These are phyloP conservation scores for Parachlorella kessleri DNA, from an alignment of 139 green algal species.

Conservation along the genomic window DNA sequence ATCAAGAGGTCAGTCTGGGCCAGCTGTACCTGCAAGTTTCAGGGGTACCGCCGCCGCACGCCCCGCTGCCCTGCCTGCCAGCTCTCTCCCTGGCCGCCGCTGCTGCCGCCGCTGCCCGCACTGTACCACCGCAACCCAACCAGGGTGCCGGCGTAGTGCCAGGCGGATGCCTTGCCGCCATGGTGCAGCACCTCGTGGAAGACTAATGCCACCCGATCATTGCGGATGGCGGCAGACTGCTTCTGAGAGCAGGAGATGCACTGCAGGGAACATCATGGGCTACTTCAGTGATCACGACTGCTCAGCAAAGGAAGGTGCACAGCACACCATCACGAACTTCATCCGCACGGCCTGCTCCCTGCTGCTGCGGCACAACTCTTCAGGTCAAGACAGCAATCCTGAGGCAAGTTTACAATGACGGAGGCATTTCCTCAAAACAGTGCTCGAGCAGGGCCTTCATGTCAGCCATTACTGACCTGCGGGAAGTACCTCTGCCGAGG, in stretches of 20 bases:
- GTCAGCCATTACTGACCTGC: constrained; percentile 36
- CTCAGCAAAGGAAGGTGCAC: too few relatives aligned
- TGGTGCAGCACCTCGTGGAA: constrained; percentile 52
- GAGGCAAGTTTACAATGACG: too few relatives aligned
- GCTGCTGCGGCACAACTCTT: too few relatives aligned
- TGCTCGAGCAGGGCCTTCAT: too few relatives aligned
- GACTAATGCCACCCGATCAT: constrained; percentile 47
- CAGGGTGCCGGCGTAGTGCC: constrained; percentile 55
- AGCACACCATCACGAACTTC: too few relatives aligned
- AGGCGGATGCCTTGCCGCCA: constrained; percentile 34
- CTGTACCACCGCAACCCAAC: constrained; percentile 54
- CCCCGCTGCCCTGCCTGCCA: neutral
- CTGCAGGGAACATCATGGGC: constrained; percentile 67
- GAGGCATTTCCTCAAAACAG: too few relatives aligned
- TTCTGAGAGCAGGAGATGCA: constrained; percentile 60
- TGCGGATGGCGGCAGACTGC: constrained; percentile 59
- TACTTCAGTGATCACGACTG: too few relatives aligned
- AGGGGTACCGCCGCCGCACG: too few relatives aligned
- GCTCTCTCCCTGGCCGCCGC: neutral
- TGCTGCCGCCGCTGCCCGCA: neutral
- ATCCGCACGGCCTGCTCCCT: too few relatives aligned
- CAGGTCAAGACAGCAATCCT: too few relatives aligned
- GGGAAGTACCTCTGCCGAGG: constrained; percentile 40
- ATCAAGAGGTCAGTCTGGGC: too few relatives aligned
- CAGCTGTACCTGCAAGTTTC: too few relatives aligned